Evolutionary conservation across 2,329 filamentous ascomycete genomes (phyloP), one percentile per base, ranked within the genome.

Genomic region (Pyrenophora graminea): DNA sequence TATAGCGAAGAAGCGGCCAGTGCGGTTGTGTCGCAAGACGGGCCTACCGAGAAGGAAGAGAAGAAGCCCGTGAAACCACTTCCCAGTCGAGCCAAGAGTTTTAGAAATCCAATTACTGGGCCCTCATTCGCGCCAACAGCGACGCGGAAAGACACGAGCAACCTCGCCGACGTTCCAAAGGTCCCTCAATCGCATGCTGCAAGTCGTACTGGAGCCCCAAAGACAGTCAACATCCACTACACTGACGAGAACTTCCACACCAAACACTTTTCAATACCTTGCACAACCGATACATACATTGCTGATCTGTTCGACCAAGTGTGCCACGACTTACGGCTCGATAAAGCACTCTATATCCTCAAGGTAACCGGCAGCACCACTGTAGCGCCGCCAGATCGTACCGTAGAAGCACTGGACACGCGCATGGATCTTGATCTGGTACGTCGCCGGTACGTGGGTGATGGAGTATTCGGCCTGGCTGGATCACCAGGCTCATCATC

Each of bases 201-300:
- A 39, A 80, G 79, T 10, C 81, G 83, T n/a, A 82, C 84, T 9
- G 88, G 88, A 25, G 83, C 86, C 49, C 83, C 89, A 63, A 89
- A 87, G 70, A 83, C 89, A 3, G 73, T 93, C 39, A 84, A 83
- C 12, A 83, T 93, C 41, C 86, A 90, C 68, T 89, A 90, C 59
- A 82, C 85, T 0, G 88, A 91, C 66, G 79, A 85, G 5, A 81
- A 87, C 7, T 84, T 89, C 39, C 87, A 88, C n/a, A 76, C 76
- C 0, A 87, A 88, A 64, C 85, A 86, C 76, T 82, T 90, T 19
- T 87, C 85, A 1, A 76, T 92, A 15, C 85, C 89, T 55, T 89
- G 90, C 39, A 92, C 88, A 0, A 91, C 88, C 0, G 89, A 93
- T 61, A 93, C 87, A 25, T 94, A 92, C 69, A 83, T 94, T 38